Evolutionary conservation across 2,329 filamentous ascomycete species (phyloP).

Genomic region (Didymella arachidicola): DNA sequence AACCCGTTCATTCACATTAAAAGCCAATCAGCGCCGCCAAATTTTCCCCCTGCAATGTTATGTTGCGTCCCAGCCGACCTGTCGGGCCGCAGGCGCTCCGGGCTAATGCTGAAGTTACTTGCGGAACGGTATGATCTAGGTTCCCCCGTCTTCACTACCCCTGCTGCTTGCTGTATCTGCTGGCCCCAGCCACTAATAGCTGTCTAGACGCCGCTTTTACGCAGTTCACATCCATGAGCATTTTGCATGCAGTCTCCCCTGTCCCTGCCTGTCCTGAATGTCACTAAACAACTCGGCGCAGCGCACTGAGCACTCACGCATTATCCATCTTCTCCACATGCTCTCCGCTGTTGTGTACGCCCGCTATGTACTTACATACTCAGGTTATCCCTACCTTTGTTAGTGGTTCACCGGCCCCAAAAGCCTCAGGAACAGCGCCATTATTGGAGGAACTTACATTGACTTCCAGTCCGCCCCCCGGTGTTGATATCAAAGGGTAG

Average conservation of each 20-base stretch:
- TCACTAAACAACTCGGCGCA: slow-evolving; percentile 35
- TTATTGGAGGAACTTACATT: slow-evolving; percentile 18
- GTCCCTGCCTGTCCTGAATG: slow-evolving; percentile 39
- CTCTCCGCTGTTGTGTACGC: slow-evolving; percentile 43
- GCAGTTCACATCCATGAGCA: slow-evolving; percentile 23
- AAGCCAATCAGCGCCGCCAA: slow-evolving; percentile 35
- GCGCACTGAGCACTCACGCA: slow-evolving; percentile 47
- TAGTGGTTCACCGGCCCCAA: slow-evolving; percentile 37
- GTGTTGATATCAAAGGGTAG: slow-evolving; percentile 36
- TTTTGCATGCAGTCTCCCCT: slow-evolving; percentile 36
- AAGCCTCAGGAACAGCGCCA: slow-evolving; percentile 29
- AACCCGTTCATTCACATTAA: slow-evolving; percentile 43
- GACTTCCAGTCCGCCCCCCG: slow-evolving; percentile 13
- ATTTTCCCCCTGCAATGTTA: slow-evolving; percentile 41
- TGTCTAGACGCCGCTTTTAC: slow-evolving; percentile 26
- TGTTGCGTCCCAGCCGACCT: slow-evolving; percentile 42
- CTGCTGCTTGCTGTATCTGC: slow-evolving; percentile 23
- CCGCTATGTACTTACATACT: slow-evolving; percentile 42
- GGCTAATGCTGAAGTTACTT: slow-evolving; percentile 38
- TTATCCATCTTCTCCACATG: slow-evolving; percentile 49
- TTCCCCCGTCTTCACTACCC: slow-evolving; percentile 31
- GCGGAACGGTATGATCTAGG: slow-evolving; percentile 28
- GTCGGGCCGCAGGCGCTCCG: slow-evolving; percentile 36
- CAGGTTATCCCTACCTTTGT: slow-evolving; percentile 46
- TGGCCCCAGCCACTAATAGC: slow-evolving; percentile 37